phyloP scores from a whole-genome alignment of 768 basidiomycete species.

The Steccherinum ochraceum region DNA sequence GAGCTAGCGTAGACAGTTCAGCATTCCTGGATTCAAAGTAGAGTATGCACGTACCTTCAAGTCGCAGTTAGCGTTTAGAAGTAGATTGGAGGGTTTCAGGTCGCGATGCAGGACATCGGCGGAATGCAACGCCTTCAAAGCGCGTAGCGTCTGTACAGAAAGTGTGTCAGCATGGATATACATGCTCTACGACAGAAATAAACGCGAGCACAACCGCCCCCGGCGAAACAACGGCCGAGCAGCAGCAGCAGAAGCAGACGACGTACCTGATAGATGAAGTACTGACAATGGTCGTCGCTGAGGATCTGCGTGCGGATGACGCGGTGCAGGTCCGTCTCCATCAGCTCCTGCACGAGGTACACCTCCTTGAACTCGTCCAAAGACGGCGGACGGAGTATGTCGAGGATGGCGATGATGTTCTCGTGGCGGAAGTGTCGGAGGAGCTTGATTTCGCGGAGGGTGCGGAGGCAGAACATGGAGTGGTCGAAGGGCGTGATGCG shows the following conservation, averaged over 20 bases:
- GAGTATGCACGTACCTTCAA: slow-evolving; percentile 61
- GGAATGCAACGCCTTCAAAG: slow-evolving; percentile 90
- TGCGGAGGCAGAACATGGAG: slow-evolving; percentile 89
- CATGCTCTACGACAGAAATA: too few species aligned
- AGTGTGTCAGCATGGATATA: not conserved
- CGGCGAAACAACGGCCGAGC: too few species aligned
- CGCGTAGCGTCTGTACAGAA: slow-evolving; percentile 68
- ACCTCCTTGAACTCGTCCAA: slow-evolving; percentile 85
- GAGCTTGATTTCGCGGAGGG: slow-evolving; percentile 92
- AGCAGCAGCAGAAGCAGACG: slow-evolving; percentile 9
- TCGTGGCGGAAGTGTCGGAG: slow-evolving; percentile 81
- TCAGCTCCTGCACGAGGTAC: slow-evolving; percentile 65
- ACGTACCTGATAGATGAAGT: slow-evolving; percentile 90
- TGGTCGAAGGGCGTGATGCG: slow-evolving; percentile 95
- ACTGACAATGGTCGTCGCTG: slow-evolving; percentile 93
- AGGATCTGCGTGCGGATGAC: slow-evolving; percentile 94
- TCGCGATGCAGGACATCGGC: slow-evolving; percentile 95
- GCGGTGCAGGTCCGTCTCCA: slow-evolving; percentile 95
- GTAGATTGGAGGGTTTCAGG: slow-evolving; percentile 91
- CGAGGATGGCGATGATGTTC: slow-evolving; percentile 93
- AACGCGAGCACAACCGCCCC: too few species aligned
- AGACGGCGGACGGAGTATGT: slow-evolving; percentile 75
- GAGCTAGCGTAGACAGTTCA: too few species aligned
- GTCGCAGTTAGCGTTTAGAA: slow-evolving; percentile 95
- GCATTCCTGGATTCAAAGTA: not conserved